These are phyloP conservation scores for Pyricularia sp. DNA, from an alignment of 2,329 filamentous ascomycete species.

Conservation along the genomic window DNA sequence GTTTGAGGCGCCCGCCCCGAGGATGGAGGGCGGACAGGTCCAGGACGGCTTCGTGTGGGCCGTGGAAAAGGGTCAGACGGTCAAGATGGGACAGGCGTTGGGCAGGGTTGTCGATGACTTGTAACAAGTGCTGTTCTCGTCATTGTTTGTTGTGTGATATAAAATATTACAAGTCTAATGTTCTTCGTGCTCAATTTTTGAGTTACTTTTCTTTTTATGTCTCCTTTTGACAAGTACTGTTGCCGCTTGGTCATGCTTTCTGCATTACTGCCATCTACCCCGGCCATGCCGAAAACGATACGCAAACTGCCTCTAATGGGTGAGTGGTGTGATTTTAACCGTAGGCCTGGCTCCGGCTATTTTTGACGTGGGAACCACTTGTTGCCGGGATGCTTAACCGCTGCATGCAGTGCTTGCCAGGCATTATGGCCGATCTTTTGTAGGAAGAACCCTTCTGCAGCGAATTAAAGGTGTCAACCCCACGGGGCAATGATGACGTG, in stretches of 20 bases:
- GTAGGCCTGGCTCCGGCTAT: no score
- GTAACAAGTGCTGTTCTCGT: constrained; percentile 2
- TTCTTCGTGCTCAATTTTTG: neutral
- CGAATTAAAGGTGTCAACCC: no score
- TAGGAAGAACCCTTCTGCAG: no score
- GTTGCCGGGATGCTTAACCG: no score
- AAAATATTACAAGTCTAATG: neutral
- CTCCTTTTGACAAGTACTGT: neutral
- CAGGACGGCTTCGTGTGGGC: constrained; percentile 75
- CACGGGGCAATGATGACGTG: neutral
- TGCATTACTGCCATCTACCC: neutral
- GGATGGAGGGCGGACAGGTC: constrained; percentile 29
- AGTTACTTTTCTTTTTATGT: neutral
- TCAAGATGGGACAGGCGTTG: constrained; percentile 82
- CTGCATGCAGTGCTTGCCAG: no score
- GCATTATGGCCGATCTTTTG: no score
- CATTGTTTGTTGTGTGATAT: neutral
- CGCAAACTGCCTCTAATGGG: no score
- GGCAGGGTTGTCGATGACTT: constrained; percentile 54
- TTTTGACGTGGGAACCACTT: no score
- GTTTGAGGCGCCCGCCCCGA: constrained; percentile 73
- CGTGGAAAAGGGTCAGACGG: constrained; percentile 76
- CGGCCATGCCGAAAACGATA: no score
- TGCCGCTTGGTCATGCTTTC: neutral
- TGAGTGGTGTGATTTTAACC: no score